Base-by-base conservation (phyloP, 139 green algal genomes). In the Chlamydomonas applanata region DNA sequence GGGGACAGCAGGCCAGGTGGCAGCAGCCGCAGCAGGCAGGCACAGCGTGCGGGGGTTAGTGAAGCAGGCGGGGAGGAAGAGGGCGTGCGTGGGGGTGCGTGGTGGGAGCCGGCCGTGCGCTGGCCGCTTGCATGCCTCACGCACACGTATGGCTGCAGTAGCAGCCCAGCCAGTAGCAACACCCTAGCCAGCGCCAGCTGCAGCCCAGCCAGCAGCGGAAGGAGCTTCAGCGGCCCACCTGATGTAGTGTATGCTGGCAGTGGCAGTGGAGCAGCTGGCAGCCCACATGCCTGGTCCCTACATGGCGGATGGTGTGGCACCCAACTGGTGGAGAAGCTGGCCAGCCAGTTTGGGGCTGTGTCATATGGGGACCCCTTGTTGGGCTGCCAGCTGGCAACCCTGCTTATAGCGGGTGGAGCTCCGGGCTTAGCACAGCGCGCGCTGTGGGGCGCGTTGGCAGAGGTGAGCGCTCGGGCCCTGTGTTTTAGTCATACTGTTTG, bases 351-450 rank as follows among this genome's bases (percentile, higher is more conserved):
- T 72, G 70, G 77, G 0, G 76, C 82, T 11, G 62, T 65, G 7
- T 89, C 77, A 13, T 87, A 86, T 54, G 88, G 86, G 0, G 86
- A 92, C 65, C 68, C 76, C 1, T 62, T 92, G 68, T 88, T 88
- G 56, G 80, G 56, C 16, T 66, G 67, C 1, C 72, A 76, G 30
- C 57, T 89, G 73, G 83, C 78, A 24, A 52, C 83, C 36, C 72
- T 85, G 70, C 80, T 91, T 67, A 65, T 72, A 17, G 60, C 27
- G 14, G 80, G n/a, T 16, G 76, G 64, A 1, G 60, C 27, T 17
- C 46, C 74, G 2, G 52, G 32, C 0, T 57, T 68, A 46, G 29
- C 75, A 74, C 85, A 89, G 83, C 79, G 83, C 56, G 85, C 85
- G 34, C 40, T 71, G 46, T 73, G 77, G 73, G 34, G 25, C 0